Evolutionary conservation across 352 stramenopile genomes (phyloP), one percentile per base, ranked within the genome.

Genomic region (Globisporangium mamillatum): DNA sequence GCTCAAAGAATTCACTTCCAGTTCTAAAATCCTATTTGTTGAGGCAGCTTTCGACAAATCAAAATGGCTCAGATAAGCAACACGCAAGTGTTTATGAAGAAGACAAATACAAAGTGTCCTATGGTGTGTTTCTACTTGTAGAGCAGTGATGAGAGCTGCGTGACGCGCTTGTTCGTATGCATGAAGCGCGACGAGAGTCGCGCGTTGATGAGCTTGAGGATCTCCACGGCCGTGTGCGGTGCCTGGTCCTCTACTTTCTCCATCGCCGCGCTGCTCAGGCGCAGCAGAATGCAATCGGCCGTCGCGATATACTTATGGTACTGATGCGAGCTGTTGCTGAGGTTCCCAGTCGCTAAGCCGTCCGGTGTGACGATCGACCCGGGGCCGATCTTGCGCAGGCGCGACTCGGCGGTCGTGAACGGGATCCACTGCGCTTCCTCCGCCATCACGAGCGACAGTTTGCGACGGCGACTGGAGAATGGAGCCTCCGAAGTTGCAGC

Each of bases 291-390:
- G 58, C 86, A 91, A 64, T 92, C 79, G 0, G 80, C 77, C 29
- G 81, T 88, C 25, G 86, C 84, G 24, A 90, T 77, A 67, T 91
- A 91, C 54, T 82, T 79, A 69, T 87, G 86, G 27, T 79, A 78
- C 24, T 80, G 69, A 1, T 77, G 70, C 14, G 72, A 22, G 2
- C 8, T 9, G n/a, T n/a, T 61, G 4, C 57, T 66, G 24, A 70
- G 38, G 9, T 44, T 50, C 12, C 29, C 24, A 2, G 16, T 22
- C 3, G 32, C 44, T 12, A 78, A 61, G 55, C 79, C 73, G 48
- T 90, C 83, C 0, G 82, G 85, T 22, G 80, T 90, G 63, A 93
- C 82, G 64, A 93, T 83, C 4, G 85, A 91, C 4, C 85, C 85
- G 14, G 85, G 75, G 24, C 82, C 85, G 34, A 93, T 93, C 76